Evolutionary conservation across 495 filamentous ascomycete genomes (phyloP).

Genomic region (Beverwykella pulmonaria): DNA sequence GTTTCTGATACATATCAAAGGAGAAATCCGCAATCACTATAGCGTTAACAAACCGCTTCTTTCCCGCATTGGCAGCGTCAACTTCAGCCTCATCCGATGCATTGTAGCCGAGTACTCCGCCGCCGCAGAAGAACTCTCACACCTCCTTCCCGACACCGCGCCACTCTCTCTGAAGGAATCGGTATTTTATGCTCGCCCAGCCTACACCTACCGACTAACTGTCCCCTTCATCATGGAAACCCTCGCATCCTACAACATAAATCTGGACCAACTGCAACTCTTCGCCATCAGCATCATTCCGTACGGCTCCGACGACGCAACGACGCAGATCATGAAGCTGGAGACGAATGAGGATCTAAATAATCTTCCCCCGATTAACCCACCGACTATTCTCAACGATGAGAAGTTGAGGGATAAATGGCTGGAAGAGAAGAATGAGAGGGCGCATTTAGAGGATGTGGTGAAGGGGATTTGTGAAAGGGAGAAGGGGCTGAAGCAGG

Average conservation of each 20-base stretch:
- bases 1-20: background rate
- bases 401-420: background rate
- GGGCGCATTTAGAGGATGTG: background rate
- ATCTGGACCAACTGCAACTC: slow-evolving; percentile 10
- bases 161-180: background rate
- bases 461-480: slow-evolving; percentile 12
- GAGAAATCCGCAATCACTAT: too few relatives aligned
- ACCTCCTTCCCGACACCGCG: background rate
- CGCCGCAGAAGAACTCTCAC: slow-evolving; percentile 16
- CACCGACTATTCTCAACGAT: background rate
- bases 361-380: background rate
- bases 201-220: background rate
- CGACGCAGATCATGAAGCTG: background rate
- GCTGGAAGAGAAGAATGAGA: slow-evolving; percentile 15
- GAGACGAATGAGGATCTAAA: background rate
- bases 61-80: background rate
- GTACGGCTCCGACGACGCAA: slow-evolving; percentile 11
- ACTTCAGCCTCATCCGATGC: slow-evolving; percentile 10
- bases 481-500: slow-evolving; percentile 1
- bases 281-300: slow-evolving; percentile 24
- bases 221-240: background rate
- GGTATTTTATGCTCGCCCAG: background rate
- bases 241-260: slow-evolving; percentile 11
- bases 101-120: slow-evolving; percentile 18
- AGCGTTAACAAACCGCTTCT: background rate